Evolutionary conservation across 257 asterid genomes (phyloP).

Genomic region (Orobanche coerulescens): DNA sequence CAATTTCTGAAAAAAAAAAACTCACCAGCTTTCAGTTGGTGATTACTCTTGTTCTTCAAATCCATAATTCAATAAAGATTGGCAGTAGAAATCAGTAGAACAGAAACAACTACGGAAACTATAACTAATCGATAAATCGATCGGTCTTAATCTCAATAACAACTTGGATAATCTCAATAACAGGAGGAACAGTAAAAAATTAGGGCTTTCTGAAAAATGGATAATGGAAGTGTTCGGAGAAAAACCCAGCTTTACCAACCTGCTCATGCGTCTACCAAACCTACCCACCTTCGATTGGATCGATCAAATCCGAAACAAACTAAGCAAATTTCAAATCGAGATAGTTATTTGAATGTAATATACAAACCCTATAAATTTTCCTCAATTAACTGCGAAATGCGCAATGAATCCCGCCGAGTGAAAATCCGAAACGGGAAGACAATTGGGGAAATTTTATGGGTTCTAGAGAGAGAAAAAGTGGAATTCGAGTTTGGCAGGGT

Average conservation of each 20-base stretch:
- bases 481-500: slow-evolving; percentile 5
- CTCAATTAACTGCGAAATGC: neutral
- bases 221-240: slow-evolving; percentile 36
- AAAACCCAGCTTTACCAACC: slow-evolving; percentile 59
- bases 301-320: slow-evolving; percentile 15
- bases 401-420: neutral
- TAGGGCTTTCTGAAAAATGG: slow-evolving; percentile 28
- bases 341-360: neutral
- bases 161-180: slow-evolving; percentile 42
- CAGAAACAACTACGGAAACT: slow-evolving; percentile 13
- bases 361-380: neutral
- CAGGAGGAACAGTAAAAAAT: slow-evolving; percentile 34
- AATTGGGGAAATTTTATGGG: neutral
- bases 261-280: slow-evolving; percentile 82
- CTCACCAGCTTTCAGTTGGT: slow-evolving; percentile 54
- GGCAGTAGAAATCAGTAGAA: slow-evolving; percentile 13
- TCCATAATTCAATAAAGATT: slow-evolving; percentile 38
- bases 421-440: neutral
- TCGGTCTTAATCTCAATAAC: slow-evolving; percentile 28
- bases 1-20: neutral
- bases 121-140: slow-evolving; percentile 20
- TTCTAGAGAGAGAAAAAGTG: slow-evolving; percentile 9
- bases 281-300: slow-evolving; percentile 23
- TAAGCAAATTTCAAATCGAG: slow-evolving; percentile 1
- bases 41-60: slow-evolving; percentile 51